These are phyloP conservation scores for Solanum lycopersicoides DNA, from an alignment of 257 asterid genomes.

Conservation along the genomic window DNA sequence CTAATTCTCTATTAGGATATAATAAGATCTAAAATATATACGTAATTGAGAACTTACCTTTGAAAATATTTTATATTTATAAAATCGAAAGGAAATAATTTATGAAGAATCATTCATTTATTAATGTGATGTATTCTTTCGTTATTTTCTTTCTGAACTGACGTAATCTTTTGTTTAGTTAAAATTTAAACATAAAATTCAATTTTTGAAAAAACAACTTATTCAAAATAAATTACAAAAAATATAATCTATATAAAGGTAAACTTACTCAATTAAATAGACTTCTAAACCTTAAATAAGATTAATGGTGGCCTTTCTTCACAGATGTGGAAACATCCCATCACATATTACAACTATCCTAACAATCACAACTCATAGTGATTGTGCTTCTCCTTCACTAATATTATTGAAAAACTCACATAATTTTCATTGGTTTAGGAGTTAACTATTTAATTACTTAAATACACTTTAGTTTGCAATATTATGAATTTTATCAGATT, in stretches of 20 bases:
- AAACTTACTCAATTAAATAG: neutral
- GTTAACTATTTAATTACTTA: no score
- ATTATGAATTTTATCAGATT: neutral
- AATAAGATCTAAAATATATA: neutral
- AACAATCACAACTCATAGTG: neutral
- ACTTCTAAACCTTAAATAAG: neutral
- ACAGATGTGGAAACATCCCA: neutral
- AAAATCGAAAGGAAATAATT: no score
- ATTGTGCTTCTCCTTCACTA: neutral
- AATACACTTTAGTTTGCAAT: no score
- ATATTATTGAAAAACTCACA: neutral
- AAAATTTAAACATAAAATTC: no score
- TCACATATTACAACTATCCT: neutral
- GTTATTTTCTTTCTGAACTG: neutral
- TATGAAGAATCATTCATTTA: no score
- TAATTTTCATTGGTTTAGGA: no score
- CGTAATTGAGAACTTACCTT: neutral
- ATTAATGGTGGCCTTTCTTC: neutral
- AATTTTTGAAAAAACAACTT: no score
- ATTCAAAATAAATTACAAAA: neutral
- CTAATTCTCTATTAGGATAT: neutral
- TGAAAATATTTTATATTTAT: no score
- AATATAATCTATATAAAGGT: no score
- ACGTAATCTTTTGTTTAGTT: no score
- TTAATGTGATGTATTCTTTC: no score